Percentiles rank a stretch among this genome's conserved stretches.
Evolutionary conservation across 177 flowering plant species (phyloP).

Genomic region (Vitis hybrid): DNA sequence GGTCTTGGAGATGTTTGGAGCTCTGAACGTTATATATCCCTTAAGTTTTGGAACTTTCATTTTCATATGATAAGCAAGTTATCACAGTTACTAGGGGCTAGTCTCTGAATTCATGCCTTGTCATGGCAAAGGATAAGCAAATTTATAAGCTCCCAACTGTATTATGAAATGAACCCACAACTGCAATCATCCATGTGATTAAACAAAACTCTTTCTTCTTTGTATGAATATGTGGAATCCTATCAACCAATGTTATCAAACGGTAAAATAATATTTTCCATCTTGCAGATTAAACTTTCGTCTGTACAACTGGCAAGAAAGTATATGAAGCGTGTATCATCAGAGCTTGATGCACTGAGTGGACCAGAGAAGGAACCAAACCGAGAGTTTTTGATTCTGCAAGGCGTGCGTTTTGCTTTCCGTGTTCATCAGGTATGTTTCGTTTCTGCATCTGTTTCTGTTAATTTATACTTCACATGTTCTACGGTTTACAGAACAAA

Average conservation of each 20-base stretch:
- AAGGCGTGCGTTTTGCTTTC: conserved; percentile 97
- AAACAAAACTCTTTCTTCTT: not conserved
- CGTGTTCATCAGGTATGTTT: conserved; percentile 90
- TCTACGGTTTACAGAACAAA: too few species aligned
- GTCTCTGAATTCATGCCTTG: not conserved
- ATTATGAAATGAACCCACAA: too few species aligned
- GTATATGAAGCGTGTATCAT: conserved; percentile 93
- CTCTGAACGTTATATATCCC: not conserved
- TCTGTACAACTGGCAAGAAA: conserved; percentile 90
- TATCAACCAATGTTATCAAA: not conserved
- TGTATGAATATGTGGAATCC: too few species aligned
- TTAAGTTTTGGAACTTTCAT: not conserved
- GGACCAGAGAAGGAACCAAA: conserved; percentile 87
- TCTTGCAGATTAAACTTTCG: conserved; percentile 89
- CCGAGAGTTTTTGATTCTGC: conserved; percentile 85
- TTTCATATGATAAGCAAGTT: not conserved
- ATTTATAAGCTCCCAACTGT: too few species aligned
- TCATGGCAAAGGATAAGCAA: not conserved
- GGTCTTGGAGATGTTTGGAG: not conserved
- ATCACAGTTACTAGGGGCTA: not conserved
- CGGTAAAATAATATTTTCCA: not conserved
- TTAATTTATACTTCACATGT: not conserved
- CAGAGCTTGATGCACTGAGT: conserved; percentile 76
- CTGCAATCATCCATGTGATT: too few species aligned
- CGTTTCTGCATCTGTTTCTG: not conserved